Evolutionary conservation across 2,329 filamentous ascomycete species (phyloP), one percentile per base, ranked within the genome.

Genomic region (Fusarium liriodendri): DNA sequence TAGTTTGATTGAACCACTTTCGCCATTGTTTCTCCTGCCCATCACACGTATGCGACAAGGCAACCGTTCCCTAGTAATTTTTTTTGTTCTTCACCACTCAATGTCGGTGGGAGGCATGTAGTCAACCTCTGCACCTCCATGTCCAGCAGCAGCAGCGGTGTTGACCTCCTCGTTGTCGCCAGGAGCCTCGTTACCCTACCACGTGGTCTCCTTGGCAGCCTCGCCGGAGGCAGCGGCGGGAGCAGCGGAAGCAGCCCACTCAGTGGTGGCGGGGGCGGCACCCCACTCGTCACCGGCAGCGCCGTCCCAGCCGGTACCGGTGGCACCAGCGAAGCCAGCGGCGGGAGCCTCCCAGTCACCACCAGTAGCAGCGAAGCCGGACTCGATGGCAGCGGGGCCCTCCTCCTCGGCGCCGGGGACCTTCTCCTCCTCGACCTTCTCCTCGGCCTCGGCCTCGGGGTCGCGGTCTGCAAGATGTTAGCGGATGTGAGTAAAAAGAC

Each of bases 381-480:
- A 88, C 85, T 97, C 95, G 80, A 97, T 91, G 79, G 94, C 91
- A 79, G 87, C 92, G 73, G 93, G 83, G 79, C 92, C 95, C 82
- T 94, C 93, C 88, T 98, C 96, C 79, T 98, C 95, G 80, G 89
- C 93, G 82, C 91, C 93, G 77, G 94, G 89, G 75, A 92, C 88
- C 93, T 98, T 98, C 90, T 98, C 96, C 85, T 96, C 94, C 84
- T 94, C 94, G 78, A 92, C 89, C 85, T 98, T 97, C 89, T 99
- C 98, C 92, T 98, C 96, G 86, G 98, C 97, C 92, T 99, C 97
- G 80, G 95, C 95, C 89, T 99, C 97, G 81, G 97, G 97, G 88
- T 99, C 97, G 86, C 97, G 97, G 94, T 99, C 89, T 91, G 71
- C 16, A 25, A 5, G 2, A 7, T n/a, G 74, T 79, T 40, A 80